These are phyloP conservation scores for Xylaria cubensis DNA, from an alignment of 495 filamentous ascomycete genomes.

Conservation along the genomic window DNA sequence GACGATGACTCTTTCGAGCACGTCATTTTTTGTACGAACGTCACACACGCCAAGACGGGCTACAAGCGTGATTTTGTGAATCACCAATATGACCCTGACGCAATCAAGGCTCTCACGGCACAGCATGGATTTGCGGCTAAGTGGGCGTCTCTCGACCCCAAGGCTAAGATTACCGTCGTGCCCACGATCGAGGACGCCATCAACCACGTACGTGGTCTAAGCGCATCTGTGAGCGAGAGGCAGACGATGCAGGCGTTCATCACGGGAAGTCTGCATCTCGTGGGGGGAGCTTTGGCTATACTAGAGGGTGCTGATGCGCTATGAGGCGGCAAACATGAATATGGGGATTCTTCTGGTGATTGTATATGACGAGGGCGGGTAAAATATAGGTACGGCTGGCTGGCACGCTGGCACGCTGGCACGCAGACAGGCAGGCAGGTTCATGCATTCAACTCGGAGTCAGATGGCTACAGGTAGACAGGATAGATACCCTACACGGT, in stretches of 20 bases:
- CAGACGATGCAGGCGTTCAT: conserved; percentile 57
- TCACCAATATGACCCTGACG: conserved; percentile 70
- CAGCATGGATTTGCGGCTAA: conserved; percentile 76
- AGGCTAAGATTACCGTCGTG: conserved; percentile 67
- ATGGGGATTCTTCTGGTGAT: neutral
- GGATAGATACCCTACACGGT: conserved; percentile 25
- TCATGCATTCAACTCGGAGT: conserved; percentile 22
- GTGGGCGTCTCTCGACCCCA: conserved; percentile 72
- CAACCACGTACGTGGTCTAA: conserved; percentile 64
- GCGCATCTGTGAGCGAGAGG: conserved; percentile 30
- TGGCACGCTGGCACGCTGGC: too few relatives aligned
- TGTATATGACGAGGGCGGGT: neutral
- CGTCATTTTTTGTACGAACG: conserved; percentile 88
- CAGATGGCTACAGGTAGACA: conserved; percentile 8
- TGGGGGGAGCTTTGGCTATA: conserved; percentile 63
- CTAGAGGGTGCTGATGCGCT: conserved; percentile 53
- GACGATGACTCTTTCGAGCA: conserved; percentile 68
- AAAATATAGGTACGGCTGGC: neutral
- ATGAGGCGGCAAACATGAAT: conserved; percentile 28
- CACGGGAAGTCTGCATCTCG: conserved; percentile 68
- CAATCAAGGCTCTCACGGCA: conserved; percentile 71
- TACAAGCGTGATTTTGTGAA: conserved; percentile 81
- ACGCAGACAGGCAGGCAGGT: conserved; percentile 1
- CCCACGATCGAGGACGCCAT: conserved; percentile 89
- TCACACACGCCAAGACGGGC: conserved; percentile 73